These are phyloP conservation scores for Debaryomyces fabryi DNA, from an alignment of 1,139 yeast genomes.

Conservation along the genomic window DNA sequence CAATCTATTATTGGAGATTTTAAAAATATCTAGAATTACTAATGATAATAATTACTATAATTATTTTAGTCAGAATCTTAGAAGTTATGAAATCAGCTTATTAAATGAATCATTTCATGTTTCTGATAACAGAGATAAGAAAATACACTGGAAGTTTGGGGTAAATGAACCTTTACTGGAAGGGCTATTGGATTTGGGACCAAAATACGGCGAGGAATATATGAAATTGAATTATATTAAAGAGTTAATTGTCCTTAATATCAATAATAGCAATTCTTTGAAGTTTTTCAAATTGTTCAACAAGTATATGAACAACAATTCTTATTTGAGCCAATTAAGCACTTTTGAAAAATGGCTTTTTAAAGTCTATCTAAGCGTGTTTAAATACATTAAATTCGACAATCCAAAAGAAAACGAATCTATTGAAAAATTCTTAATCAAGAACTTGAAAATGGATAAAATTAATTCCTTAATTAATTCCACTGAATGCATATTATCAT, in stretches of 20 bases:
- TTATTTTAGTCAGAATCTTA: constrained; percentile 28
- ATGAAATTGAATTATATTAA: constrained; percentile 29
- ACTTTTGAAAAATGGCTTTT: constrained; percentile 26
- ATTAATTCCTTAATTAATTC: constrained; percentile 19
- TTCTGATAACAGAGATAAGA: constrained; percentile 50
- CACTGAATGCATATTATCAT: constrained; percentile 15
- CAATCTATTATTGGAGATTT: constrained; percentile 34
- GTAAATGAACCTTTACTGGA: constrained; percentile 12
- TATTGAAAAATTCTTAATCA: constrained; percentile 30
- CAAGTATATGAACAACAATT: constrained; percentile 24
- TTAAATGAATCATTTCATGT: constrained; percentile 15
- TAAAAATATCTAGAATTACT: constrained; percentile 39
- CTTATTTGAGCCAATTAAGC: constrained; percentile 16
- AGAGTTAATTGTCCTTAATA: constrained; percentile 27
- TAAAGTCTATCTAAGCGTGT: constrained; percentile 28
- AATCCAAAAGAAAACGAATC: constrained; percentile 30
- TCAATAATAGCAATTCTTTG: constrained; percentile 14
- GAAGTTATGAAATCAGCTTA: constrained; percentile 7
- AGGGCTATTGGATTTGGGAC: constrained; percentile 1
- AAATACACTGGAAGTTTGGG: constrained; percentile 51
- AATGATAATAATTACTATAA: constrained; percentile 35
- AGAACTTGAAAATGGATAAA: constrained; percentile 34
- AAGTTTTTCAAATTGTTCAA: constrained; percentile 30
- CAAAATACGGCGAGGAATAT: constrained; percentile 12
- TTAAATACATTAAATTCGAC: constrained; percentile 27